These are phyloP conservation scores for Amanita rubescens DNA, from an alignment of 768 basidiomycete genomes.

Conservation along the genomic window DNA sequence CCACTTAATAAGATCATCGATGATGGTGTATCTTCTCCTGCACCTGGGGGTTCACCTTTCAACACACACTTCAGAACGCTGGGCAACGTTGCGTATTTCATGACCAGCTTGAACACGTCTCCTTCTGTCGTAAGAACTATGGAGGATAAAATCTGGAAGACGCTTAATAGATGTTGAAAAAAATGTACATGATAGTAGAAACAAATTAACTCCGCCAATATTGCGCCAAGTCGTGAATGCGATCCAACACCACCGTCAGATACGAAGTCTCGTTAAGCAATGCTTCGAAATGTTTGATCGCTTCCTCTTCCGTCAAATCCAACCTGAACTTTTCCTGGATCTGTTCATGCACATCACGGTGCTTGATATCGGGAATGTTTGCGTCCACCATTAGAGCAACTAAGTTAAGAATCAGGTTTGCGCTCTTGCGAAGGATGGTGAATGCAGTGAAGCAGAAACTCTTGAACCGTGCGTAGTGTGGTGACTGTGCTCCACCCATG, in stretches of 20 bases:
- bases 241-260: slow-evolving; percentile 86
- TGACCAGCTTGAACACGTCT: slow-evolving; percentile 77
- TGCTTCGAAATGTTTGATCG: slow-evolving; percentile 94
- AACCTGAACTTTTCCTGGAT: slow-evolving; percentile 96
- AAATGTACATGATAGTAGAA: background rate
- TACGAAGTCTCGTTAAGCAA: slow-evolving; percentile 93
- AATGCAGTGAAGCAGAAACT: slow-evolving; percentile 97
- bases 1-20: slow-evolving; percentile 32
- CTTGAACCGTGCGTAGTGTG: slow-evolving; percentile 96
- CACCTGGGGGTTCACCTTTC: slow-evolving; percentile 37
- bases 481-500: slow-evolving; percentile 94
- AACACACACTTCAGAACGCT: slow-evolving; percentile 82
- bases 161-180: slow-evolving; percentile 10
- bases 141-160: slow-evolving; percentile 54
- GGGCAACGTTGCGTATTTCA: slow-evolving; percentile 90
- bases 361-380: slow-evolving; percentile 96
- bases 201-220: slow-evolving; percentile 70
- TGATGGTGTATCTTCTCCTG: slow-evolving; percentile 24
- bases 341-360: slow-evolving; percentile 79
- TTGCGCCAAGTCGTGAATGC: slow-evolving; percentile 87
- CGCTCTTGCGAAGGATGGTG: slow-evolving; percentile 90
- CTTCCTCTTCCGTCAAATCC: slow-evolving; percentile 92
- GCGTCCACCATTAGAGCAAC: slow-evolving; percentile 97
- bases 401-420: slow-evolving; percentile 93
- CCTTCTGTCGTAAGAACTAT: slow-evolving; percentile 44